These are phyloP conservation scores for Saccharata proteae DNA, from an alignment of 2,329 filamentous ascomycete species.

Conservation along the genomic window DNA sequence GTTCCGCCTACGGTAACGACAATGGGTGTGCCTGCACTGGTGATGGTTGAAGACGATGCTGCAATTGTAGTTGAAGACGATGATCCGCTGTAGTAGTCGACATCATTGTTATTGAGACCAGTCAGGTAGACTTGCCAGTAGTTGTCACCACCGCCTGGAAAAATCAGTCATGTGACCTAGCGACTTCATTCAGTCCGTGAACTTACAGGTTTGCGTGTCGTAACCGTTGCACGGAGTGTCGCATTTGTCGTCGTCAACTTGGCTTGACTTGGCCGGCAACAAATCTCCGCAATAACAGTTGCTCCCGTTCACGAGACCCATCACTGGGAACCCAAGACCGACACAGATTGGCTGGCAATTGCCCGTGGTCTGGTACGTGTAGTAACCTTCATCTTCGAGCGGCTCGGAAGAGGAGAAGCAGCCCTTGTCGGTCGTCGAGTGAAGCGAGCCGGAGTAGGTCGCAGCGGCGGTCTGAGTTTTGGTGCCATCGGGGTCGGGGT, in stretches of 20 bases:
- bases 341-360: constrained; percentile 43
- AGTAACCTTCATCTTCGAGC: constrained; percentile 36
- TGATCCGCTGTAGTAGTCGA: constrained; percentile 20
- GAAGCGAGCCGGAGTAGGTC: constrained; percentile 17
- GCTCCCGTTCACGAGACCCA: constrained; percentile 48
- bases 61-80: constrained; percentile 16
- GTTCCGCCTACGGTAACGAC: constrained; percentile 21
- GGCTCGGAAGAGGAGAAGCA: constrained; percentile 40
- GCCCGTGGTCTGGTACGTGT: constrained; percentile 42
- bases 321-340: constrained; percentile 39
- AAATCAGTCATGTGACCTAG: too few species aligned
- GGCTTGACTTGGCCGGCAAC: constrained; percentile 46
- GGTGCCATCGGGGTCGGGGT: constrained; percentile 6
- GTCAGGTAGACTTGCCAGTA: constrained; percentile 42
- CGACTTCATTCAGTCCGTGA: background rate
- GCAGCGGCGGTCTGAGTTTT: constrained; percentile 17
- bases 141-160: constrained; percentile 44
- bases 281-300: constrained; percentile 63
- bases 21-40: constrained; percentile 9
- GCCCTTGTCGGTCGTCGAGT: constrained; percentile 27
- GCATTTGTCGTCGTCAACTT: constrained; percentile 49
- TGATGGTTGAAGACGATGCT: constrained; percentile 5
- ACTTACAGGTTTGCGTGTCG: constrained; percentile 51
- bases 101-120: constrained; percentile 30
- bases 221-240: constrained; percentile 54